Percentiles rank a stretch among this genome's conserved stretches.
These are phyloP conservation scores for Metschnikowia amazonensis DNA, from an alignment of 805 yeast genomes.

Conservation along the genomic window DNA sequence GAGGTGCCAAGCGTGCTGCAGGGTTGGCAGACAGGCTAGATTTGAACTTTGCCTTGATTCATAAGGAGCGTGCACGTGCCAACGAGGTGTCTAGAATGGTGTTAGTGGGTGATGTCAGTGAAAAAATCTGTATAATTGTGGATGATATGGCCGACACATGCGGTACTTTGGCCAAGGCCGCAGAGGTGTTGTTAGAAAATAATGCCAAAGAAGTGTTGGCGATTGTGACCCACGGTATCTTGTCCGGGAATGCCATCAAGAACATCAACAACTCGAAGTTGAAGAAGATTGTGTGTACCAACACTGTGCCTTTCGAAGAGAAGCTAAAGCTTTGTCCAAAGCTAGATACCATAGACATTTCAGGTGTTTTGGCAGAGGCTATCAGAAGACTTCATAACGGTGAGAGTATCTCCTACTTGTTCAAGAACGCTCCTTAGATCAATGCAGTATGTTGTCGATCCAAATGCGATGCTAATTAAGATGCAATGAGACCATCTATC, in stretches of 20 bases:
- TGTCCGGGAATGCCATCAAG: conserved; percentile 69
- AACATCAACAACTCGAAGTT: conserved; percentile 67
- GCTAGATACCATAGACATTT: conserved; percentile 65
- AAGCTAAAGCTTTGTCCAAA: conserved; percentile 56
- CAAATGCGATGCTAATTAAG: neutral
- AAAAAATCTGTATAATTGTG: conserved; percentile 70
- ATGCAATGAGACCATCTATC: neutral
- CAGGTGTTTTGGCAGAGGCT: conserved; percentile 75
- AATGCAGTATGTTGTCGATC: neutral
- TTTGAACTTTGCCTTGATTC: conserved; percentile 77
- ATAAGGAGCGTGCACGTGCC: conserved; percentile 79
- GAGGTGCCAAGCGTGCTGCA: conserved; percentile 90
- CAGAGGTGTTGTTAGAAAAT: conserved; percentile 66
- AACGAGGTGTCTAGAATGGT: conserved; percentile 84
- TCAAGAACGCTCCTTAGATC: conserved; percentile 56
- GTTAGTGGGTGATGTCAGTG: conserved; percentile 77
- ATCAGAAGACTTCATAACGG: conserved; percentile 84
- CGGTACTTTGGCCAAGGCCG: conserved; percentile 81
- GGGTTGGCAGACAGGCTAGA: conserved; percentile 76
- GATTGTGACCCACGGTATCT: conserved; percentile 77
- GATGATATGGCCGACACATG: conserved; percentile 93
- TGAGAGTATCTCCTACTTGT: conserved; percentile 77
- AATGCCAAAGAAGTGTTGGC: conserved; percentile 73
- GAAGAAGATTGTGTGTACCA: conserved; percentile 71
- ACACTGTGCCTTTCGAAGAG: conserved; percentile 73